Evolutionary conservation across 2,329 filamentous ascomycete species (phyloP), one percentile per base, ranked within the genome.

Genomic region (Ceratocystis colombiana): DNA sequence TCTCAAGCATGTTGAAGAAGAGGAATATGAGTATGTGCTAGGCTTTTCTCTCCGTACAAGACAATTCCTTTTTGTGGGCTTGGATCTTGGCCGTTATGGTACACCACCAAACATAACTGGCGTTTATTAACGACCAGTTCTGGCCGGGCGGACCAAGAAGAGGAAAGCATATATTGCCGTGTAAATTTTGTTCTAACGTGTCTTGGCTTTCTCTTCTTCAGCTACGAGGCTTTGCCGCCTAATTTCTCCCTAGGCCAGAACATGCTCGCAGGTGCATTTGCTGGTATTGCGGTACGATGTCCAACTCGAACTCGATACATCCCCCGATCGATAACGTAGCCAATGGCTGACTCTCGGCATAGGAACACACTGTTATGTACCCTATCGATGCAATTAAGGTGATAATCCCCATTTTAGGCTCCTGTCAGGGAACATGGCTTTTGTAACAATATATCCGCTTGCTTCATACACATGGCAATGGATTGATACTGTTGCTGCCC

Each of bases 351-450:
- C 57, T 28, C 22, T 28, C 25, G 8, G 22, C 68, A 64, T 71
- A 96, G 92, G 93, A 97, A 79, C 93, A 97, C 77, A 95, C 93
- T 68, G 92, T 96, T 73, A 97, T 99, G 94, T 99, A 99, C 75
- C 94, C 94, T 22, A 89, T 99, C 74, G 94, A 99, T 79, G 85
- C 96, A 71, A 88, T 99, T 75, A 99, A 99, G 88, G 94, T 96
- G 37, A 75, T 66, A 62, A 50, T 37, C 66, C 20, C 10, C 37
- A 1, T 41, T 41, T 41, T 12, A 41, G 37, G 37, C 37, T 12
- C 10, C 8, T 41, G 37, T 41, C 3, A 12, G 3, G 37, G 37
- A 41, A 41, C 10, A 12, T 4, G 37, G 10, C 37, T 12, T 12
- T 41, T 41, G 37, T 10, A 37, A 8, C 8, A 12, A 41, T 12